phyloP scores from a whole-genome alignment of 495 filamentous ascomycete species.

The Cairneyella variabilis region DNA sequence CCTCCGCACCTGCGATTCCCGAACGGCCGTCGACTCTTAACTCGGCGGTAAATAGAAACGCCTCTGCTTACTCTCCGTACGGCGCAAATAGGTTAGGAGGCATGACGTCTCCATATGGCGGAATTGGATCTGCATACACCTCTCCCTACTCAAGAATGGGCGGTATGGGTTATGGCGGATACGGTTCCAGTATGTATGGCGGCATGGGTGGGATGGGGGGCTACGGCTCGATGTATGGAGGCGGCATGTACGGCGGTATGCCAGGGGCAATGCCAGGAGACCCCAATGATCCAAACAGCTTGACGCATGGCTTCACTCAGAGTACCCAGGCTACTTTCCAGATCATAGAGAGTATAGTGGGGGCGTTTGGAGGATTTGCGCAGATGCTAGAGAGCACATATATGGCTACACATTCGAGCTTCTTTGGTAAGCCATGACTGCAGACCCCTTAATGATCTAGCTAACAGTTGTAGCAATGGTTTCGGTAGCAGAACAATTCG shows the following conservation, averaged over 20 bases:
- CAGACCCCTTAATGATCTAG: neutral
- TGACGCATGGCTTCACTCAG: conserved; percentile 85
- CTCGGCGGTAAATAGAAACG: conserved; percentile 76
- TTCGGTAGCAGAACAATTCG: conserved; percentile 94
- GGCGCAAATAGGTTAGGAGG: conserved; percentile 55
- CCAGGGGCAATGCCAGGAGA: conserved; percentile 54
- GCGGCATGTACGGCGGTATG: conserved; percentile 50
- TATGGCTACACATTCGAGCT: conserved; percentile 99
- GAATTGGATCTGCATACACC: conserved; percentile 43
- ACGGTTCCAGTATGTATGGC: conserved; percentile 13
- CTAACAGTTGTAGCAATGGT: conserved; percentile 72
- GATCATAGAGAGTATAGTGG: conserved; percentile 97
- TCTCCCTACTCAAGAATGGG: conserved; percentile 46
- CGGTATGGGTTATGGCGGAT: conserved; percentile 36
- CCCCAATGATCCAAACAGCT: conserved; percentile 87
- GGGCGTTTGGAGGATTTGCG: conserved; percentile 95
- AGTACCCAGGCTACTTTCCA: conserved; percentile 98
- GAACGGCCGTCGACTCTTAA: conserved; percentile 72
- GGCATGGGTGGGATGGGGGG: conserved; percentile 35
- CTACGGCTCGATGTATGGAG: conserved; percentile 31
- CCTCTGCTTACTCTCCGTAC: conserved; percentile 79
- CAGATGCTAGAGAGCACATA: conserved; percentile 99
- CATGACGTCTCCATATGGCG: conserved; percentile 55
- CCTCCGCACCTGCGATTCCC: conserved; percentile 58
- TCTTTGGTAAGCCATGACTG: conserved; percentile 72